A percentile compares a stretch with the other conserved stretches of the same genome.
These are phyloP conservation scores for Uronychia setigera DNA, from an alignment of 73 alveolate species.

Conservation along the genomic window DNA sequence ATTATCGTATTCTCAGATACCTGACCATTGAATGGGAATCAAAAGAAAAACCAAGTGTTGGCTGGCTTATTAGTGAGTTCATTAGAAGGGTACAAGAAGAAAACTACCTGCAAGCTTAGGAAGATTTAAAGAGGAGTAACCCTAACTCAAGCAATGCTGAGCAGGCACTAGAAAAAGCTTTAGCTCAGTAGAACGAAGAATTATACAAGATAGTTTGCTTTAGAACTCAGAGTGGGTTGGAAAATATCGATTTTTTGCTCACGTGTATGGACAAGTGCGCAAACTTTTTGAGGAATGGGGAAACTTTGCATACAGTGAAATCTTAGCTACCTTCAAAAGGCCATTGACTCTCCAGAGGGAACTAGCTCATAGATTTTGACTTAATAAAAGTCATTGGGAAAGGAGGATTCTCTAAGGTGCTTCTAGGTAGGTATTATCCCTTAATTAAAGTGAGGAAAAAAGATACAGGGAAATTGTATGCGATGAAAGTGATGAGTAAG, in stretches of 20 bases:
- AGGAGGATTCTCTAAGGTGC: conserved; percentile 85
- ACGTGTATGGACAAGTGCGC: neutral
- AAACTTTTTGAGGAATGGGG: neutral
- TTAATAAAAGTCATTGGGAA: conserved; percentile 79
- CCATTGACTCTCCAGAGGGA: neutral
- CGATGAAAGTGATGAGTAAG: conserved; percentile 71
- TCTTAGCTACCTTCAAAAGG: neutral
- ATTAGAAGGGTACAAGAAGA: neutral
- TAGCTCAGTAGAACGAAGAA: neutral
- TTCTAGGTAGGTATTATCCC: conserved; percentile 22
- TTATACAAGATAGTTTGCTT: neutral
- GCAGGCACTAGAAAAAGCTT: no score
- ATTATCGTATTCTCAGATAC: neutral
- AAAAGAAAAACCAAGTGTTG: neutral
- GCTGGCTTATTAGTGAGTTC: neutral
- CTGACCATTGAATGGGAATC: neutral
- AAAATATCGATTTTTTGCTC: neutral
- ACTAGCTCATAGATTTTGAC: conserved; percentile 47
- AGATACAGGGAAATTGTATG: conserved; percentile 67
- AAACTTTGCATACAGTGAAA: neutral
- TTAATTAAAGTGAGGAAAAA: conserved; percentile 15
- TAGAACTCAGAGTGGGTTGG: neutral
- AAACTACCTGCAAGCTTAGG: neutral
- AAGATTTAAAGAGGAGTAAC: neutral
- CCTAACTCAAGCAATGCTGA: no score